These are phyloP conservation scores for Amorphotheca resinae DNA, from an alignment of 495 filamentous ascomycete genomes.

Conservation along the genomic window DNA sequence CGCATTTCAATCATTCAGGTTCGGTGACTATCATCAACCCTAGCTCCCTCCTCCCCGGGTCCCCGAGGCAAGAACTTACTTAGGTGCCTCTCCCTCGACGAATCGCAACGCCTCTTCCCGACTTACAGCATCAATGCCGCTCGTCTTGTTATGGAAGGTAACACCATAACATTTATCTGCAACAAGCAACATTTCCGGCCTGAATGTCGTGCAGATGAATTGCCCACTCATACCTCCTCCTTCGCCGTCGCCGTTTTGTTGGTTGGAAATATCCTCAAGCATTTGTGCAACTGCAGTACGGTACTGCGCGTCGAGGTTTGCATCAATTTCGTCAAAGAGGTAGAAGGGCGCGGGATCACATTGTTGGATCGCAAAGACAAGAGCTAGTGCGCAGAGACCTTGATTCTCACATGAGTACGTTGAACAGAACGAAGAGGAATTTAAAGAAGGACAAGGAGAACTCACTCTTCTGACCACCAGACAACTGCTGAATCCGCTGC, in stretches of 20 bases:
- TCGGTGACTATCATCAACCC: no score
- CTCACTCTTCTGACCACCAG: slow-evolving; percentile 93
- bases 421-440: not conserved
- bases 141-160: slow-evolving; percentile 84
- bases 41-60: no score
- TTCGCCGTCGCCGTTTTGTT: slow-evolving; percentile 36
- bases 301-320: slow-evolving; percentile 96
- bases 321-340: slow-evolving; percentile 98
- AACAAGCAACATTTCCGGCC: slow-evolving; percentile 89
- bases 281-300: slow-evolving; percentile 85
- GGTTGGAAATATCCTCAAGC: slow-evolving; percentile 60
- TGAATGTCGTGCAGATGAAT: slow-evolving; percentile 88
- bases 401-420: slow-evolving; percentile 17
- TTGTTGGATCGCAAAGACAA: slow-evolving; percentile 97
- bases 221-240: slow-evolving; percentile 31
- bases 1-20: no score
- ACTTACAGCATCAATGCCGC: slow-evolving; percentile 77
- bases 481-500: slow-evolving; percentile 93
- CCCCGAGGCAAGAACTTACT: slow-evolving; percentile 4
- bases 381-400: slow-evolving; percentile 88
- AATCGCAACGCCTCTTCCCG: slow-evolving; percentile 83
- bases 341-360: slow-evolving; percentile 97
- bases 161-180: slow-evolving; percentile 98
- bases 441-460: slow-evolving; percentile 9
- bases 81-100: slow-evolving; percentile 54